phyloP scores from a whole-genome alignment of 495 filamentous ascomycete species.

The Daldinia vernicosa region DNA sequence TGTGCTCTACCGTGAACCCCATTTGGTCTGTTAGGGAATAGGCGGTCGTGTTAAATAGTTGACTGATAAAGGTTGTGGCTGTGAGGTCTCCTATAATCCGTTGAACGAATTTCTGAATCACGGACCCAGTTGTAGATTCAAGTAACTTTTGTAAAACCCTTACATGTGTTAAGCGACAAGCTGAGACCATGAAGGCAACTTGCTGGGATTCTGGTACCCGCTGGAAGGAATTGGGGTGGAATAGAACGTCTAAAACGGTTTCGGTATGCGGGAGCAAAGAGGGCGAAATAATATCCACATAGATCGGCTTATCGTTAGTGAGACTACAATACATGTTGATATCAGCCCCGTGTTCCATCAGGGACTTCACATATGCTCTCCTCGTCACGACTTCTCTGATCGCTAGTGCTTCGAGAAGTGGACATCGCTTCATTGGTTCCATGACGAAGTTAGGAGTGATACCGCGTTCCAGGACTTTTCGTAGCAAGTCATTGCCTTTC shows the following conservation, averaged over 20 bases:
- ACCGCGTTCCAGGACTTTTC: not conserved
- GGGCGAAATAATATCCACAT: not conserved
- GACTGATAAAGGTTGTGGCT: not conserved
- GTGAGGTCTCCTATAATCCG: not conserved
- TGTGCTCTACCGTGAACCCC: constrained; percentile 1
- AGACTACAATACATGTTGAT: constrained; percentile 1
- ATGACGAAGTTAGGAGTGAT: constrained; percentile 10
- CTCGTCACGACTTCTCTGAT: not conserved
- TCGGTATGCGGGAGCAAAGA: not conserved
- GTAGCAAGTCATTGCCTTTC: constrained; percentile 8
- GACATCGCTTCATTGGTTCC: not conserved
- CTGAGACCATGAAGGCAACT: not conserved
- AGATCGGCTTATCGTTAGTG: not conserved
- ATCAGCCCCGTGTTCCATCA: constrained; percentile 14
- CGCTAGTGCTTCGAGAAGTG: constrained; percentile 13
- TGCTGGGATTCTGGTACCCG: constrained; percentile 1
- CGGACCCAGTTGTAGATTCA: not conserved
- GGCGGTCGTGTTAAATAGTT: not conserved
- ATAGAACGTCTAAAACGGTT: constrained; percentile 9
- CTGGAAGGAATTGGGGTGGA: not conserved
- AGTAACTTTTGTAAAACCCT: constrained; percentile 6
- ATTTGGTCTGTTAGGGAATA: not conserved
- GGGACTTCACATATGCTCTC: constrained; percentile 7
- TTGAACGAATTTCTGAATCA: not conserved
- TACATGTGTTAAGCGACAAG: constrained; percentile 8